phyloP scores from a whole-genome alignment of 2,329 filamentous ascomycete genomes.

The Paecilomyces formosus region DNA sequence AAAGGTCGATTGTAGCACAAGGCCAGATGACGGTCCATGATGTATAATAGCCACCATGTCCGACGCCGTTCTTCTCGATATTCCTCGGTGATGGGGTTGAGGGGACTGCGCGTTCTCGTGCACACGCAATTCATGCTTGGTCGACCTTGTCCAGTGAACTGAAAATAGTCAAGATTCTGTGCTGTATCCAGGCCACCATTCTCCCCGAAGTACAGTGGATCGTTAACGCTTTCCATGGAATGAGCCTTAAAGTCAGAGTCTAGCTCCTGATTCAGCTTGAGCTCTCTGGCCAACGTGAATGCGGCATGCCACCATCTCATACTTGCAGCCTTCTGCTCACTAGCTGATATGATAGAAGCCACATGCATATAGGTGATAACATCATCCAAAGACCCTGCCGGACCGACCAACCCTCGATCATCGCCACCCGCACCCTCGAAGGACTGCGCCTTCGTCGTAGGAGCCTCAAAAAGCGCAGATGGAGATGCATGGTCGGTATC shows the following conservation, averaged over 20 bases:
- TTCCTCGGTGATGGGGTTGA: slow-evolving; percentile 57
- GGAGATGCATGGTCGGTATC: slow-evolving; percentile 52
- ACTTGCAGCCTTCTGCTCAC: slow-evolving; percentile 88
- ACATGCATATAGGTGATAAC: slow-evolving; percentile 87
- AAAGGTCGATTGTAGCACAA: slow-evolving; percentile 88
- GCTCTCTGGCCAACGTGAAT: slow-evolving; percentile 80
- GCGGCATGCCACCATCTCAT: slow-evolving; percentile 93
- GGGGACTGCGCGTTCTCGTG: slow-evolving; percentile 18
- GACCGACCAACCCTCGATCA: slow-evolving; percentile 49
- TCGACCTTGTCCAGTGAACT: background rate
- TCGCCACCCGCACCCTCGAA: slow-evolving; percentile 47
- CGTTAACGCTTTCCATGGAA: slow-evolving; percentile 25
- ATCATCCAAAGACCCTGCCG: slow-evolving; percentile 75
- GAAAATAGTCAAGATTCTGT: background rate
- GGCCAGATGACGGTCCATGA: slow-evolving; percentile 80
- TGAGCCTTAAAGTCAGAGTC: slow-evolving; percentile 43
- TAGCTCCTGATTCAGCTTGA: slow-evolving; percentile 79
- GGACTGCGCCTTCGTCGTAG: slow-evolving; percentile 44
- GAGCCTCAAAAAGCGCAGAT: slow-evolving; percentile 72
- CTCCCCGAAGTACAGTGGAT: slow-evolving; percentile 23
- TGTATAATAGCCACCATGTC: slow-evolving; percentile 92
- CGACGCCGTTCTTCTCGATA: slow-evolving; percentile 81
- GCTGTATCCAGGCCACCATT: slow-evolving; percentile 4
- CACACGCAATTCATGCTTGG: slow-evolving; percentile 7
- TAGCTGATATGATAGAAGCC: slow-evolving; percentile 84